Conservation (phyloP, 306 rosid genomes). For the Vicia sativa region DNA sequence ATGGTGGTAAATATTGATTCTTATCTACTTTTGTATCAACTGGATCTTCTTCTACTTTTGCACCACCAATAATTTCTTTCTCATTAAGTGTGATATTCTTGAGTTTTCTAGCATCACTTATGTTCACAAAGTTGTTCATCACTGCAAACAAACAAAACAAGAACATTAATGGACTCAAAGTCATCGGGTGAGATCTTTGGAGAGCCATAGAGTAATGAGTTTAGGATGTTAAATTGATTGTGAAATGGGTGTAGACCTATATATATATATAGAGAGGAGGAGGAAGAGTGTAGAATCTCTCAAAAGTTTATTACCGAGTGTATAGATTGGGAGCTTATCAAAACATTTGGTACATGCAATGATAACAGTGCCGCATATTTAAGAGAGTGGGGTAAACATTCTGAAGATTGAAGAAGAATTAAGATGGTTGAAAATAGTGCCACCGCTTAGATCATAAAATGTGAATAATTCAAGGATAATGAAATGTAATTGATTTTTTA, state of each 20-base stretch:
- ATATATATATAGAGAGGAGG: slow-evolving; percentile 1
- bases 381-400: too few species aligned
- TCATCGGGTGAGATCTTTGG: neutral
- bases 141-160: neutral
- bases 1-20: neutral
- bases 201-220: neutral
- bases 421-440: too few species aligned
- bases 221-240: neutral
- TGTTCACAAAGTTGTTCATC: neutral
- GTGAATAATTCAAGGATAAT: too few species aligned
- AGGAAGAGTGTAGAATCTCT: neutral
- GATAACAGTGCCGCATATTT: too few species aligned
- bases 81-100: neutral
- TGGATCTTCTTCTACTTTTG: neutral
- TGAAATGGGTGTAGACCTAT: neutral
- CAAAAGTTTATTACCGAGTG: too few species aligned
- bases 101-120: neutral
- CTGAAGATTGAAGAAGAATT: too few species aligned
- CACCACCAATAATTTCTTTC: neutral
- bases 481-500: too few species aligned
- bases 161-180: neutral
- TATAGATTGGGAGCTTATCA: too few species aligned
- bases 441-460: too few species aligned
- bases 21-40: neutral
- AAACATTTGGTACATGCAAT: too few species aligned